Evolutionary conservation across 2,329 filamentous ascomycete genomes (phyloP).

Genomic region (Lecanicillium sp.): DNA sequence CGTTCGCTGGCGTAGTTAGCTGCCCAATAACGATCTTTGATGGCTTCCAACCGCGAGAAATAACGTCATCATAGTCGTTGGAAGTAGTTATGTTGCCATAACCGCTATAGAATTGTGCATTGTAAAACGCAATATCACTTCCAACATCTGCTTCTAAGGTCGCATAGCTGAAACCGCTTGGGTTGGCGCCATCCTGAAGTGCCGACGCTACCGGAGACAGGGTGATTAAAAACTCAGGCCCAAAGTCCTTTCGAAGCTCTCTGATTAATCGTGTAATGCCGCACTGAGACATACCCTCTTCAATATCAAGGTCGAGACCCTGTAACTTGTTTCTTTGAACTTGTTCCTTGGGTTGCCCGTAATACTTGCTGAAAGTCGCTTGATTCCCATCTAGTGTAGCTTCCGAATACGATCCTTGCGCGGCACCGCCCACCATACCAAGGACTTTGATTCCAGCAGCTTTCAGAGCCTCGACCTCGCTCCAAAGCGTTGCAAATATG

Average conservation of each 20-base stretch:
- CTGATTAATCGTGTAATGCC: slow-evolving; percentile 58
- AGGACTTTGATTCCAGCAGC: slow-evolving; percentile 65
- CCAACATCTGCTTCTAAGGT: slow-evolving; percentile 57
- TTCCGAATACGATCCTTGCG: slow-evolving; percentile 58
- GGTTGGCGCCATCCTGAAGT: slow-evolving; percentile 43
- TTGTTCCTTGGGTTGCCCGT: slow-evolving; percentile 55
- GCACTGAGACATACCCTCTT: slow-evolving; percentile 60
- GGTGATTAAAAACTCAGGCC: slow-evolving; percentile 61
- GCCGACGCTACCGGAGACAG: slow-evolving; percentile 73
- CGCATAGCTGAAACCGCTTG: slow-evolving; percentile 72
- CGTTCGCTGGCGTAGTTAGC: slow-evolving; percentile 66
- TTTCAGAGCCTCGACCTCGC: slow-evolving; percentile 63
- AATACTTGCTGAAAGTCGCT: slow-evolving; percentile 60
- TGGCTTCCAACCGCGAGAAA: slow-evolving; percentile 59
- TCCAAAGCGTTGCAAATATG: slow-evolving; percentile 63
- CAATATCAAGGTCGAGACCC: slow-evolving; percentile 68
- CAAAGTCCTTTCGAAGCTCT: slow-evolving; percentile 57
- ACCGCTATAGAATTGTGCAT: slow-evolving; percentile 81
- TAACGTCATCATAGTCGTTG: slow-evolving; percentile 32
- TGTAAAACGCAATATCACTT: slow-evolving; percentile 67
- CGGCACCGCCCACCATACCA: slow-evolving; percentile 78
- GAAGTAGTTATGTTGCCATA: slow-evolving; percentile 52
- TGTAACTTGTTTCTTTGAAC: slow-evolving; percentile 52
- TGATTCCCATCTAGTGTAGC: slow-evolving; percentile 41
- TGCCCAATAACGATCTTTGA: slow-evolving; percentile 67